These are phyloP conservation scores for Triangularia setosa DNA, from an alignment of 2,329 filamentous ascomycete genomes.

Conservation along the genomic window DNA sequence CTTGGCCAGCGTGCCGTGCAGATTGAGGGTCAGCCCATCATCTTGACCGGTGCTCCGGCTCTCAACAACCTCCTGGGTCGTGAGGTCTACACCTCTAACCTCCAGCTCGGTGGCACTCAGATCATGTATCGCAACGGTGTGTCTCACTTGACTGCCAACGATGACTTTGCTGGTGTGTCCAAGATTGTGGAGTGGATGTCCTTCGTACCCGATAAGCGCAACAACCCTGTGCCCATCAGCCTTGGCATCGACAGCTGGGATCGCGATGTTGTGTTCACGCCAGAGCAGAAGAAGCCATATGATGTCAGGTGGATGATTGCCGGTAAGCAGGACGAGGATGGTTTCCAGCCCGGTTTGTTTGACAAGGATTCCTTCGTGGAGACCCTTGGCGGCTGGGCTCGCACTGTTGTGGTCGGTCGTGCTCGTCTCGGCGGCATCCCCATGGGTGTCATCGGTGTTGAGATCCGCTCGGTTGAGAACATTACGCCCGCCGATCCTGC, in stretches of 20 bases:
- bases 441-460: conserved; percentile 96
- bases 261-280: conserved; percentile 82
- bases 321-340: conserved; percentile 79
- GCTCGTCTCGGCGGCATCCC: conserved; percentile 95
- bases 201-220: conserved; percentile 93
- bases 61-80: conserved; percentile 98
- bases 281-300: conserved; percentile 77
- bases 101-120: conserved; percentile 99
- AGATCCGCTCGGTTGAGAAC: conserved; percentile 95
- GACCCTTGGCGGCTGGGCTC: conserved; percentile 93
- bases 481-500: conserved; percentile 93
- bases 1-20: conserved; percentile 98
- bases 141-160: conserved; percentile 95
- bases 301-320: conserved; percentile 92
- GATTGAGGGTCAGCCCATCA: conserved; percentile 98
- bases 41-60: conserved; percentile 92
- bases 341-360: conserved; percentile 87
- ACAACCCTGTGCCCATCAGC: conserved; percentile 86
- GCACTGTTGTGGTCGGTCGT: conserved; percentile 93
- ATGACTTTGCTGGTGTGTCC: conserved; percentile 96
- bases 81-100: conserved; percentile 97
- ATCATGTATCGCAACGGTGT: conserved; percentile 99
- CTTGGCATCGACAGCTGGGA: conserved; percentile 86
- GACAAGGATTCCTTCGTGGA: conserved; percentile 97
- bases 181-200: conserved; percentile 99